These are phyloP conservation scores for Suillus ampliporus DNA, from an alignment of 768 basidiomycete species.

Conservation along the genomic window DNA sequence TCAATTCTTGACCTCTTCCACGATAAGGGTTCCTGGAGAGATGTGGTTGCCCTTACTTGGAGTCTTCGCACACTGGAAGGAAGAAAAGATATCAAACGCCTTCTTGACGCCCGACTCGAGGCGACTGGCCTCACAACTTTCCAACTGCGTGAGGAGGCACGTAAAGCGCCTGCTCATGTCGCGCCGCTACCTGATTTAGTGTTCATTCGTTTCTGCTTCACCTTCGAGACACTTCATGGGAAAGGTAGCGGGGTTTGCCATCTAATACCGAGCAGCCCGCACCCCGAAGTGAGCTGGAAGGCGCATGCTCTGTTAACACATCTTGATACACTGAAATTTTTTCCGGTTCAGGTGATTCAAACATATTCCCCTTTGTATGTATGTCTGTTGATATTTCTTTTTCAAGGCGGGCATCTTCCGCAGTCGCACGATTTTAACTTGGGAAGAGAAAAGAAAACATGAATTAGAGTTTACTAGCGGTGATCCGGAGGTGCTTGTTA, in stretches of 20 bases:
- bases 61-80: conserved; percentile 56
- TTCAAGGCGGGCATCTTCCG: conserved; percentile 45
- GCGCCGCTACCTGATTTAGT: conserved; percentile 55
- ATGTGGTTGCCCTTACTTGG: conserved; percentile 58
- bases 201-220: conserved; percentile 63
- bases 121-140: conserved; percentile 22
- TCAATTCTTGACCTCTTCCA: conserved; percentile 23
- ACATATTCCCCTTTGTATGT: neutral
- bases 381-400: neutral
- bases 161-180: conserved; percentile 39
- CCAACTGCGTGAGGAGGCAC: conserved; percentile 26
- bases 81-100: conserved; percentile 37
- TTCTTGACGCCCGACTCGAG: conserved; percentile 44
- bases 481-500: conserved; percentile 62
- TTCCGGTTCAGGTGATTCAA: conserved; percentile 47
- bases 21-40: conserved; percentile 50
- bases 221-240: conserved; percentile 56
- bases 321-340: conserved; percentile 58
- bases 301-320: conserved; percentile 65
- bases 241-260: conserved; percentile 57
- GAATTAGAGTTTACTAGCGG: conserved; percentile 50
- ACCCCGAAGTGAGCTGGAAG: conserved; percentile 52
- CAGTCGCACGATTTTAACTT: conserved; percentile 45
- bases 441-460: conserved; percentile 50
- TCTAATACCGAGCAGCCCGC: conserved; percentile 48